Evolutionary conservation across 257 asterid genomes (phyloP), one percentile per base, ranked within the genome.

Genomic region (Leptodermis oblonga): DNA sequence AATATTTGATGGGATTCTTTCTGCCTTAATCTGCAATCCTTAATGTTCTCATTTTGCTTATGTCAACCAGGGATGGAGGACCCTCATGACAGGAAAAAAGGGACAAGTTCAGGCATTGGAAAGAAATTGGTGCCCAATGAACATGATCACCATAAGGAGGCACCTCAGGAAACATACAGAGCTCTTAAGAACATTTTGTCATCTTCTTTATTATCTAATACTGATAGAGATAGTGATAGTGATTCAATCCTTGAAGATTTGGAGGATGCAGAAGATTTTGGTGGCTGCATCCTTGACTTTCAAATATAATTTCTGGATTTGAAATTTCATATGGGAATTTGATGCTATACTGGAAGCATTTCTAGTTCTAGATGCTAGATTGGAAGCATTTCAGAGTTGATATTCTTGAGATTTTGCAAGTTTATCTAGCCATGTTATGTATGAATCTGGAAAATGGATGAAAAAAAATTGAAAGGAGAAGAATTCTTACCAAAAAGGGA

Each of bases 211-310:
- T 53, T 58, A 68, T 33, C 69, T 66, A 55, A 64, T 69, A 45
- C n/a, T n/a, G n/a, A n/a, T n/a, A n/a, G n/a, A n/a, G n/a, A n/a
- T n/a, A n/a, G n/a, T n/a, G n/a, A 30, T 9, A 22, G 62, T 54
- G 60, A 62, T 48, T 79, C 85, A 14, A 61, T 88, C 73, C 82
- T 82, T 73, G 71, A 36, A 71, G 79, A 78, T 67, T 78, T 88
- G 33, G 84, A 85, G 83, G 77, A 83, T 31, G 95, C 96, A 33
- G 92, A 88, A 77, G 71, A 70, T 73, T 70, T 59, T 48, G 88
- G 96, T 9, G 67, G 54, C 41, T 85, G 89, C 67, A 17, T 36
- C 7, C 69, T 90, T 42, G 87, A 88, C 75, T 90, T 83, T 77
- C 89, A 90, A 77, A 90, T 90, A 70, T 90, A 59, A 55, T 48